Evolutionary conservation across 73 alveolate species (phyloP).

Genomic region (Paramecium primaurelia): DNA sequence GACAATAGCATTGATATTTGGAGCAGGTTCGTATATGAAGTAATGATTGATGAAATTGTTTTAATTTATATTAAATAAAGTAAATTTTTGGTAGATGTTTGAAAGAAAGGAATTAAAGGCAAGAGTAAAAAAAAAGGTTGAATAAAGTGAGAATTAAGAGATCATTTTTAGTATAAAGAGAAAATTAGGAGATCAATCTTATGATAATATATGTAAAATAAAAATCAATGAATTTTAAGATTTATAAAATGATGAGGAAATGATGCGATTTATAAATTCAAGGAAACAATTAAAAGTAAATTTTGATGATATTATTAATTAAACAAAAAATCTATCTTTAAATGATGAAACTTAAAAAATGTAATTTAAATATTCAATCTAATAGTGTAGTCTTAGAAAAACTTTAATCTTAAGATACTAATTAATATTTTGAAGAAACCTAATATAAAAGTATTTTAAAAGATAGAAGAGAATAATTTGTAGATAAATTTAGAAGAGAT

Average conservation of each 20-base stretch:
- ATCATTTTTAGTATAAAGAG: background rate
- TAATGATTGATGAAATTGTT: background rate
- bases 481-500: background rate
- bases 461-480: background rate
- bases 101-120: background rate
- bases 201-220: background rate
- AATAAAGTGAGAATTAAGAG: background rate
- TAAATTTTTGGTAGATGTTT: background rate
- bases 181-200: background rate
- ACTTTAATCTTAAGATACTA: background rate
- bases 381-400: background rate
- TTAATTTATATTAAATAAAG: slow-evolving; percentile 16
- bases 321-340: background rate
- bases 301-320: background rate
- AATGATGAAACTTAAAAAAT: background rate
- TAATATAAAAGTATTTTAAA: background rate
- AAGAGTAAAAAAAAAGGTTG: background rate
- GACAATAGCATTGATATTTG: background rate
- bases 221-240: background rate
- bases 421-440: background rate
- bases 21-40: background rate
- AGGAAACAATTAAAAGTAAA: background rate
- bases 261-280: background rate
- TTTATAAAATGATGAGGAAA: slow-evolving; percentile 6
- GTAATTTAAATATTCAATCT: background rate